These are phyloP conservation scores for Pouteria campechiana DNA, from an alignment of 179 eudicot species.

Conservation along the genomic window DNA sequence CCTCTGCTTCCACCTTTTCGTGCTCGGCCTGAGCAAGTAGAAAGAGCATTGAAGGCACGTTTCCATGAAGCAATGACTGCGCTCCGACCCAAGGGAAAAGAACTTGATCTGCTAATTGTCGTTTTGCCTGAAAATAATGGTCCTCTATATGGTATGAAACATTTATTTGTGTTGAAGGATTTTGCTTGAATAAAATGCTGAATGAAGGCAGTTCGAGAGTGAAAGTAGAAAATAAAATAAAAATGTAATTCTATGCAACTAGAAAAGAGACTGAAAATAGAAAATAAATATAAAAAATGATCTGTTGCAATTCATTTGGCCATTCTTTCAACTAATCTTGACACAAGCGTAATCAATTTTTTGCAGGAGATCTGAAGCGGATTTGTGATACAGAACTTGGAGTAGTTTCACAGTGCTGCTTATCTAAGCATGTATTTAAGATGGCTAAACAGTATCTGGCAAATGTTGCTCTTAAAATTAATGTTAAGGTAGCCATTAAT, in stretches of 20 bases:
- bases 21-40: slow-evolving; percentile 77
- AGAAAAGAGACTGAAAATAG: not conserved
- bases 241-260: not conserved
- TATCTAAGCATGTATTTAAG: slow-evolving; percentile 65
- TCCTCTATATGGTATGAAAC: slow-evolving; percentile 50
- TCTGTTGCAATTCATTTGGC: not conserved
- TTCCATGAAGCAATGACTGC: slow-evolving; percentile 36
- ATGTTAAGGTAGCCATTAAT: slow-evolving; percentile 66
- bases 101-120: slow-evolving; percentile 65
- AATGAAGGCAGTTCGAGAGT: too few relatives aligned
- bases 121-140: slow-evolving; percentile 83
- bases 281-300: not conserved
- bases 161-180: not conserved
- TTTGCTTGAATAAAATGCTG: not conserved
- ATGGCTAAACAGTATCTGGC: slow-evolving; percentile 70
- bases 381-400: slow-evolving; percentile 91
- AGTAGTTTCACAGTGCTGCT: slow-evolving; percentile 81
- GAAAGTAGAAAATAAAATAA: too few relatives aligned
- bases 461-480: slow-evolving; percentile 82
- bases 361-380: slow-evolving; percentile 78
- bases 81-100: slow-evolving; percentile 54
- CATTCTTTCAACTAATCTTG: not conserved
- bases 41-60: slow-evolving; percentile 60
- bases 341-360: too few relatives aligned
- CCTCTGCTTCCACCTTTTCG: slow-evolving; percentile 60